Evolutionary conservation across 2,329 filamentous ascomycete genomes (phyloP).

Genomic region (Aureobasidium melanogenum): DNA sequence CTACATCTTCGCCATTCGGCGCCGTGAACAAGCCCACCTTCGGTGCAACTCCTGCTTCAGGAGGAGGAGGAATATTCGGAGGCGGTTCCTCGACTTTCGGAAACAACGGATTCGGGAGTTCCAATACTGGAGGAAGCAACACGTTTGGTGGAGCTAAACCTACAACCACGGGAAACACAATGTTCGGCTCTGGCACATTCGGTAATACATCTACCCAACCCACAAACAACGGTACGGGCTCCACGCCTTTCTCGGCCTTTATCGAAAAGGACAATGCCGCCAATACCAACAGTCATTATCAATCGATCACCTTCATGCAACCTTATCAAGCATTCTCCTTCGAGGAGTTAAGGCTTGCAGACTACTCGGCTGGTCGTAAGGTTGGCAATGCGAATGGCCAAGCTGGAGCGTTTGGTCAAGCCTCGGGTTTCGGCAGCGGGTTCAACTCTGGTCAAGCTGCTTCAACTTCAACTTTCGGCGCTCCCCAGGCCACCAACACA

Average conservation of each 20-base stretch:
- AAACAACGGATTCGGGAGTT: slow-evolving; percentile 15
- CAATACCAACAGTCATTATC: slow-evolving; percentile 57
- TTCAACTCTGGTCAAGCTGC: slow-evolving; percentile 35
- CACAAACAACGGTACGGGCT: slow-evolving; percentile 57
- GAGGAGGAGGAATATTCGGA: slow-evolving; percentile 23
- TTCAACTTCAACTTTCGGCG: slow-evolving; percentile 38
- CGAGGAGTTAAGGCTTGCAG: slow-evolving; percentile 59
- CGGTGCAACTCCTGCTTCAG: slow-evolving; percentile 20
- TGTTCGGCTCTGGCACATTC: too few species aligned
- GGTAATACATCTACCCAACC: slow-evolving; percentile 39
- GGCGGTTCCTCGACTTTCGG: slow-evolving; percentile 14
- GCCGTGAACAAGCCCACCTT: slow-evolving; percentile 18
- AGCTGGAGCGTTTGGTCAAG: slow-evolving; percentile 70
- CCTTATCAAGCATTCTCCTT: slow-evolving; percentile 83
- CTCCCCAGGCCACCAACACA: slow-evolving; percentile 25
- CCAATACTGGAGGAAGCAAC: slow-evolving; percentile 18
- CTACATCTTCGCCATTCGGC: slow-evolving; percentile 13
- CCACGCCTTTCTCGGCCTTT: slow-evolving; percentile 55
- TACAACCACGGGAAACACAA: slow-evolving; percentile 38
- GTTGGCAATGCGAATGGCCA: slow-evolving; percentile 77
- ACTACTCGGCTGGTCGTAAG: slow-evolving; percentile 80
- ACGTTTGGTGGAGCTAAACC: slow-evolving; percentile 35
- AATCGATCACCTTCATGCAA: slow-evolving; percentile 70
- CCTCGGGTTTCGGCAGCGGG: slow-evolving; percentile 45
- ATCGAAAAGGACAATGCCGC: slow-evolving; percentile 63